Evolutionary conservation across 257 asterid genomes (phyloP).

Genomic region (Nicotiana tomentosiformis): DNA sequence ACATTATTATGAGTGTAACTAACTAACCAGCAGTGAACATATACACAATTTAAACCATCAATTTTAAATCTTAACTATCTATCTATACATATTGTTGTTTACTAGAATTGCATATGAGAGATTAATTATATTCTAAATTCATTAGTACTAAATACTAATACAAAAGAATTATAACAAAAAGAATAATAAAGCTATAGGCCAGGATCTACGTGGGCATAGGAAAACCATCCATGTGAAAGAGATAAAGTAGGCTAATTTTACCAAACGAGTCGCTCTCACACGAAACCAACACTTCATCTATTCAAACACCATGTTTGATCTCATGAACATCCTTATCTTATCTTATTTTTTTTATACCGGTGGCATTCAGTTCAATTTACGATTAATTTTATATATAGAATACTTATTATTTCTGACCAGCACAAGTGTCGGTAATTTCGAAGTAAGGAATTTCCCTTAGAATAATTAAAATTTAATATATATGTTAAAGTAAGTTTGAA

Average conservation of each 20-base stretch:
- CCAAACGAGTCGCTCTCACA: background rate
- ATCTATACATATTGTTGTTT: background rate
- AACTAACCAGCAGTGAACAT: too few relatives aligned
- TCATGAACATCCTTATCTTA: background rate
- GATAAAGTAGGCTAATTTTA: background rate
- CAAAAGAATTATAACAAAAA: too few relatives aligned
- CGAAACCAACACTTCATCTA: background rate
- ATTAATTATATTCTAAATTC: background rate
- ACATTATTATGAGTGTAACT: too few relatives aligned
- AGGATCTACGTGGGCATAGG: background rate
- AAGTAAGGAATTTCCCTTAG: too few relatives aligned
- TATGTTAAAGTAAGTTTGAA: too few relatives aligned
- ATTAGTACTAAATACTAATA: too few relatives aligned
- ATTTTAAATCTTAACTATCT: too few relatives aligned
- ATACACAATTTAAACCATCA: too few relatives aligned
- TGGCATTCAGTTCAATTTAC: fast-evolving
- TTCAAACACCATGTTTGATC: background rate
- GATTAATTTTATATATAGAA: too few relatives aligned
- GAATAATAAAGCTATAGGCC: background rate
- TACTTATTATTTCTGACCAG: too few relatives aligned
- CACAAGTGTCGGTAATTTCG: too few relatives aligned
- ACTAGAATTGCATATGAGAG: background rate
- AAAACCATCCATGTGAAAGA: background rate
- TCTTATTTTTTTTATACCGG: background rate
- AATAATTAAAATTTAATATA: too few relatives aligned